Evolutionary conservation across 2,329 filamentous ascomycete species (phyloP).

Genomic region (Colletotrichum abscissum): DNA sequence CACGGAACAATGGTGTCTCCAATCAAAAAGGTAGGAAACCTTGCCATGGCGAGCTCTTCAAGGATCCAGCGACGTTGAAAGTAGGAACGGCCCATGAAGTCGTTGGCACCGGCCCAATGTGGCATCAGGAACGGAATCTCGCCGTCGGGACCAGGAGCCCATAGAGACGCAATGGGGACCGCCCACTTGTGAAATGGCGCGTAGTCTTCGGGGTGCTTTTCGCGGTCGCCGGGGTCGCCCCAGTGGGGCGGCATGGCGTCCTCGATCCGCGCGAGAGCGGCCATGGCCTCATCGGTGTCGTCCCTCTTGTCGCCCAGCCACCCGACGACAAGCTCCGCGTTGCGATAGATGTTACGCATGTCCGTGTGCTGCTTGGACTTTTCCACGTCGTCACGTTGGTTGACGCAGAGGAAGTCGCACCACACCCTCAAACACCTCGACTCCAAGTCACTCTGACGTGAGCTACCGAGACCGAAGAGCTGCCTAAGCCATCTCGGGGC

Average conservation of each 20-base stretch:
- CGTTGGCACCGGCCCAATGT: constrained; percentile 39
- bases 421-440: constrained; percentile 41
- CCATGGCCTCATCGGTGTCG: constrained; percentile 42
- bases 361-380: constrained; percentile 42
- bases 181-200: constrained; percentile 46
- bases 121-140: constrained; percentile 38
- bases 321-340: constrained; percentile 46
- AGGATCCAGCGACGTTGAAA: constrained; percentile 51
- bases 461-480: constrained; percentile 35
- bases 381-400: constrained; percentile 42
- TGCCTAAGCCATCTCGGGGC: constrained; percentile 38
- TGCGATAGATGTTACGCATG: constrained; percentile 44
- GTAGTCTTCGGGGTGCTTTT: constrained; percentile 48
- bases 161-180: constrained; percentile 40
- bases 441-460: constrained; percentile 19
- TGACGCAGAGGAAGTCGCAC: constrained; percentile 46
- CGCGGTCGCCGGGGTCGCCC: constrained; percentile 47
- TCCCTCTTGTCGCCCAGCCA: constrained; percentile 45
- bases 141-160: constrained; percentile 39
- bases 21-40: constrained; percentile 43
- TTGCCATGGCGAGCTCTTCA: constrained; percentile 48
- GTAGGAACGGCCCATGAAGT: constrained; percentile 46
- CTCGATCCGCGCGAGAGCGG: constrained; percentile 43
- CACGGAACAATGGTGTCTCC: constrained; percentile 50
- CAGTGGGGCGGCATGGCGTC: constrained; percentile 45